A percentile compares a stretch with the other conserved stretches of the same genome.
These are phyloP conservation scores for Phyllosticta ampelicida DNA, from an alignment of 2,329 filamentous ascomycete species.

Conservation along the genomic window DNA sequence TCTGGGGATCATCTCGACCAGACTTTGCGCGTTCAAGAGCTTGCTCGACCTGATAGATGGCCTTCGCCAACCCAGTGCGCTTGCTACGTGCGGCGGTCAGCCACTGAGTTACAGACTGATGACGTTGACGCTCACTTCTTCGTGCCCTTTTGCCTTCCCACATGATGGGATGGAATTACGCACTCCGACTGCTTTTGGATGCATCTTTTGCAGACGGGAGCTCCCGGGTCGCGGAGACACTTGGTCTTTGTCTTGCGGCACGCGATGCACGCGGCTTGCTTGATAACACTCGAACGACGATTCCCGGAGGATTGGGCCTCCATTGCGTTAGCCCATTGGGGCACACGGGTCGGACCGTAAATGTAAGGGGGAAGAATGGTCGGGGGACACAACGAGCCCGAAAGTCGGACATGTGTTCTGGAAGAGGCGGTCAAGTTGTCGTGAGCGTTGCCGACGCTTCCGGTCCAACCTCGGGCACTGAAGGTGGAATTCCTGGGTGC, in stretches of 20 bases:
- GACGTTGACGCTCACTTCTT: conserved; percentile 50
- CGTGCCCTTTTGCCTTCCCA: conserved; percentile 63
- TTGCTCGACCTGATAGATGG: conserved; percentile 62
- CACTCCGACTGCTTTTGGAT: conserved; percentile 49
- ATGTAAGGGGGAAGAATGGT: not conserved
- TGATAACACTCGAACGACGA: conserved; percentile 12
- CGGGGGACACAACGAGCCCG: not conserved
- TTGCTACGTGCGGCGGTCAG: conserved; percentile 41
- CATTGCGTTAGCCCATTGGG: not conserved
- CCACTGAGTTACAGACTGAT: not conserved
- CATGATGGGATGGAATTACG: conserved; percentile 55
- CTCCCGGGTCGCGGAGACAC: conserved; percentile 47
- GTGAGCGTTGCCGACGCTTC: not conserved
- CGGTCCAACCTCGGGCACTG: not conserved
- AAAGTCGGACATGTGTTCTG: not conserved
- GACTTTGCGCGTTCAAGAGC: conserved; percentile 29
- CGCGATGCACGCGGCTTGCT: conserved; percentile 48
- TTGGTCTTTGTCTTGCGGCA: conserved; percentile 59
- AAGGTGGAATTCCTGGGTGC: not conserved
- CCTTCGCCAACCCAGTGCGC: conserved; percentile 62
- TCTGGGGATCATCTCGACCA: conserved; percentile 1
- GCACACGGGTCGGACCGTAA: not conserved
- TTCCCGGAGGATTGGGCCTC: not conserved
- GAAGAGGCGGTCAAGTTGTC: not conserved
- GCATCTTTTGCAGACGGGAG: conserved; percentile 51